Evolutionary conservation across 2,329 filamentous ascomycete genomes (phyloP).

Genomic region (Aspergillus sp.): DNA sequence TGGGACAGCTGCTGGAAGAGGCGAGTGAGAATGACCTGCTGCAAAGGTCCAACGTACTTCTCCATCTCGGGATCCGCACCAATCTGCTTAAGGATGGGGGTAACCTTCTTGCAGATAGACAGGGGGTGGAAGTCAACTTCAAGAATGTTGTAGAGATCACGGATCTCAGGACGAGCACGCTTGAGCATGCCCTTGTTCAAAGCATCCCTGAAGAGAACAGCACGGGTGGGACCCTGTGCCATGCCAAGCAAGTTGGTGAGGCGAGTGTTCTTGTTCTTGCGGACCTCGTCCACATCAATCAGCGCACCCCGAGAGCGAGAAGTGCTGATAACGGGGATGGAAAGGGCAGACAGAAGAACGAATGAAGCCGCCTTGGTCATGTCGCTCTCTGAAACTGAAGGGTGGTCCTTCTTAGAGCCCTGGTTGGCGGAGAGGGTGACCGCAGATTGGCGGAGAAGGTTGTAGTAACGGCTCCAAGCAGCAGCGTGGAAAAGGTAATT

Average conservation of each 20-base stretch:
- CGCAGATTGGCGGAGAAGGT: slow-evolving; percentile 87
- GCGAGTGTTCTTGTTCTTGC: slow-evolving; percentile 98
- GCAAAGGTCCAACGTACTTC: slow-evolving; percentile 91
- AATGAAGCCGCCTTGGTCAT: slow-evolving; percentile 94
- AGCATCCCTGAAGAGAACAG: slow-evolving; percentile 91
- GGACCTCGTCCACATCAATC: slow-evolving; percentile 93
- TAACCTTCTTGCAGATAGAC: slow-evolving; percentile 99
- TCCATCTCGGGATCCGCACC: slow-evolving; percentile 93
- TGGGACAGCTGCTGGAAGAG: slow-evolving; percentile 99
- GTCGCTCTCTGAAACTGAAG: slow-evolving; percentile 81
- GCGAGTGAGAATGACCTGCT: slow-evolving; percentile 97
- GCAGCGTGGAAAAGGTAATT: slow-evolving; percentile 99
- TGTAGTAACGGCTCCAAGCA: slow-evolving; percentile 97
- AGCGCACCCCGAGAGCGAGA: slow-evolving; percentile 92
- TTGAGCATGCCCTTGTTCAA: slow-evolving; percentile 92
- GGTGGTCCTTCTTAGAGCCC: slow-evolving; percentile 92
- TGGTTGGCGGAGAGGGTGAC: slow-evolving; percentile 79
- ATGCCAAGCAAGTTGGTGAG: slow-evolving; percentile 95
- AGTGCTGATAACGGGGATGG: slow-evolving; percentile 99
- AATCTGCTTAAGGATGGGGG: slow-evolving; percentile 90
- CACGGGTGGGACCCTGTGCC: slow-evolving; percentile 82
- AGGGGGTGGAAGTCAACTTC: slow-evolving; percentile 99
- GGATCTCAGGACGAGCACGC: slow-evolving; percentile 89
- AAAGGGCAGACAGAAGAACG: slow-evolving; percentile 87
- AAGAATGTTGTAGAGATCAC: slow-evolving; percentile 96